Conservation (phyloP, 2,329 filamentous ascomycete species). For the Gnomoniopsis smithogilvyi region DNA sequence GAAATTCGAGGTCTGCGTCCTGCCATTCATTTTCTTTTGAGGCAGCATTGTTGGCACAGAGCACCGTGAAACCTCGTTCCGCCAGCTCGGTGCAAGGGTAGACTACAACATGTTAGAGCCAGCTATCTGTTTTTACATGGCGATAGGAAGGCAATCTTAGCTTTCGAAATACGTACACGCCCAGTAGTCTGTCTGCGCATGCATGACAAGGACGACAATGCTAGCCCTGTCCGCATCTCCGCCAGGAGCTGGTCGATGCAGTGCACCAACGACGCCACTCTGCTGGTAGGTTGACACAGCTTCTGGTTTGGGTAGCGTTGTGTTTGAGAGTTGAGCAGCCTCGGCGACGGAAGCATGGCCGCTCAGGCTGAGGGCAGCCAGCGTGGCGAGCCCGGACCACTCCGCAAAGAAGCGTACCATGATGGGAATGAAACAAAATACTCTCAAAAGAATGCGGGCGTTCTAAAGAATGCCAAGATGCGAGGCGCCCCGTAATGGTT, state of each 20-base stretch:
- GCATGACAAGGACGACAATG: constrained; percentile 20
- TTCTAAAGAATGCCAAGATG: background rate
- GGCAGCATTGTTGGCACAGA: constrained; percentile 19
- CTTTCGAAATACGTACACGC: background rate
- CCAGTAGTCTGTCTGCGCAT: constrained; percentile 19
- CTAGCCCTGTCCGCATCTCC: constrained; percentile 1
- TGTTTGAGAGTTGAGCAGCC: background rate
- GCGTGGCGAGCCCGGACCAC: background rate
- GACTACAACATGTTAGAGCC: background rate
- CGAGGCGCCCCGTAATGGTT: background rate
- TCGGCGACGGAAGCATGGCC: background rate
- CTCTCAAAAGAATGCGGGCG: background rate
- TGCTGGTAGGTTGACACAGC: background rate
- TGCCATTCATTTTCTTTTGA: constrained; percentile 17
- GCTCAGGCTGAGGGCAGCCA: constrained; percentile 1
- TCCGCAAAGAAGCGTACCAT: background rate
- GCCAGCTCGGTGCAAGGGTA: constrained; percentile 18
- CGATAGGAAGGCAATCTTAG: too few species aligned
- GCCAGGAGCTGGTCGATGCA: constrained; percentile 12
- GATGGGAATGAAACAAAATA: background rate
- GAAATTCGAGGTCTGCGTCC: constrained; percentile 19
- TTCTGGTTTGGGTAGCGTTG: background rate
- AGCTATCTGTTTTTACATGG: background rate
- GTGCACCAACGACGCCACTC: constrained; percentile 14
- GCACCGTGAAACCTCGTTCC: constrained; percentile 17